Evolutionary conservation across 2,329 filamentous ascomycete genomes (phyloP), one percentile per base, ranked within the genome.

Genomic region (Clonostachys rhizophaga): DNA sequence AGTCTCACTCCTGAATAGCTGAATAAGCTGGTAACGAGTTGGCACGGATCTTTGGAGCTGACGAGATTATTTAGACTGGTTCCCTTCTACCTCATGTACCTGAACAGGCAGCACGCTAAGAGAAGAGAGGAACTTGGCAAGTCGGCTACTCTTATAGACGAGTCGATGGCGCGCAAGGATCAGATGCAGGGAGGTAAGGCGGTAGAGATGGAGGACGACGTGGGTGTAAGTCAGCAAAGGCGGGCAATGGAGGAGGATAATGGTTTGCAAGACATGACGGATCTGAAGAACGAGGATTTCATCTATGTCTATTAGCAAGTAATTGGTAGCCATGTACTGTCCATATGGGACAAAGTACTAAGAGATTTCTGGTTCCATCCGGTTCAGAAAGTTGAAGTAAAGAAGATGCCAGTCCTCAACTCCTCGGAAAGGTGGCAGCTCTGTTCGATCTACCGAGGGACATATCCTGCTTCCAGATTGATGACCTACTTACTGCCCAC

Each of bases 241-340:
- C 43, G 45, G 33, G 34, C 45, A 14, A 18, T 47, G 14, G 45
- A 47, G 13, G 8, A 43, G 35, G 24, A 84, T 56, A 63, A 66
- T 51, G 66, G 58, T 1, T 52, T 69, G 48, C 57, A 59, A 43
- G 79, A 83, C 58, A 60, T 78, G 49, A 81, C 78, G 16, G 79
- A 83, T 56, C 58, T 76, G 53, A 66, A 74, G 58, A 83, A 83
- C 54, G 78, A 83, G 59, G 78, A 83, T 49, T 84, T 83, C 52
- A 75, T 83, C 40, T 83, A 79, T 57, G 70, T 83, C 8, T 68
- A 67, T 49, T 69, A 53, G 46, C 24, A 30, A 4, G 9, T 30
- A 30, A 2, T 33, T 24, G 24, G 24, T 30, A 30, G 9, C 9
- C 24, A 30, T 30, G 24, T 10, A 30, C 24, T 10, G 8, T 4